These are phyloP conservation scores for Mycena capillaripes DNA, from an alignment of 768 basidiomycete genomes.

Conservation along the genomic window DNA sequence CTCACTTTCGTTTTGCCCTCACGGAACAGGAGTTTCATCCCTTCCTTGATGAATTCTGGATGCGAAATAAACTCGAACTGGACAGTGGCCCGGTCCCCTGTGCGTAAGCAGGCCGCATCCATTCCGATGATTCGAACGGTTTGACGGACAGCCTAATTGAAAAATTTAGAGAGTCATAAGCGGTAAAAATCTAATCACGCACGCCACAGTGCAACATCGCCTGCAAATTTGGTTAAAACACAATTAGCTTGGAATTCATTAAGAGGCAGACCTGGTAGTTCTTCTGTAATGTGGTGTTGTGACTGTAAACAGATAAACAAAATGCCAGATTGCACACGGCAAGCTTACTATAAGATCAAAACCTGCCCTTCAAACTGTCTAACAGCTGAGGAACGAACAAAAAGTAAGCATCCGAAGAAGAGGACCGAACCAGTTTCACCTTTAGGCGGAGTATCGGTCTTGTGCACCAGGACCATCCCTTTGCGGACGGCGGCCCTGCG, in stretches of 20 bases:
- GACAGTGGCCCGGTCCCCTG: constrained; percentile 96
- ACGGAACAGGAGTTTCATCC: constrained; percentile 93
- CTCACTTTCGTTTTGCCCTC: constrained; percentile 96
- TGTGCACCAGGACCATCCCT: constrained; percentile 93
- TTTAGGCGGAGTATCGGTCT: constrained; percentile 82
- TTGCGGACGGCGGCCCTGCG: constrained; percentile 87
- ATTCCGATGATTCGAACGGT: constrained; percentile 92
- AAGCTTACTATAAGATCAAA: constrained; percentile 84
- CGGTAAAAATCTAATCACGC: constrained; percentile 42
- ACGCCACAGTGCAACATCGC: constrained; percentile 96
- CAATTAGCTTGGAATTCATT: neutral
- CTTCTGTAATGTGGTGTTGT: constrained; percentile 93
- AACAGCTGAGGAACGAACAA: constrained; percentile 63
- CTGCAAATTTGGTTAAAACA: constrained; percentile 47
- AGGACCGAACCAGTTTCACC: constrained; percentile 56
- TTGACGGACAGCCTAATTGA: constrained; percentile 84
- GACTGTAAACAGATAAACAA: constrained; percentile 57
- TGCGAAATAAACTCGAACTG: constrained; percentile 94
- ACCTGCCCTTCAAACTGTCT: constrained; percentile 94
- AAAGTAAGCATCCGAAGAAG: constrained; percentile 14
- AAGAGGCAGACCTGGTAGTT: constrained; percentile 83
- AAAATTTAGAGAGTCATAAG: constrained; percentile 6
- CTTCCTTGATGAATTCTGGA: constrained; percentile 92
- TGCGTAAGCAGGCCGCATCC: constrained; percentile 91
- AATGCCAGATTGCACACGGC: neutral